phyloP scores from a whole-genome alignment of 768 basidiomycete species.

The Pilatotrama ljubarskyi region DNA sequence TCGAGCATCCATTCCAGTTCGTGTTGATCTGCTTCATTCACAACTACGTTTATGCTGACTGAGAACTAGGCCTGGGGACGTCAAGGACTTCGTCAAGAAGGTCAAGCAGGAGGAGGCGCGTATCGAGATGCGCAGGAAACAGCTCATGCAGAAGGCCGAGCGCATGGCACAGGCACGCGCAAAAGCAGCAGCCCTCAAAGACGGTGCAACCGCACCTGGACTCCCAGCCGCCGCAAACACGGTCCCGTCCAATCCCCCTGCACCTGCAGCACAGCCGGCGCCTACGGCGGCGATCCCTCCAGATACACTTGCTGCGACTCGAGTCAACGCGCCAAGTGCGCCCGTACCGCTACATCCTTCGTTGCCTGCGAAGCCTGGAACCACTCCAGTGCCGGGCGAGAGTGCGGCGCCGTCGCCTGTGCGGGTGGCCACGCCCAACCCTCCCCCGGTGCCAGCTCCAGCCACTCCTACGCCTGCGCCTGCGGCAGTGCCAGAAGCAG shows the following conservation, averaged over 20 bases:
- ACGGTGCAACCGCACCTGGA: conserved; percentile 5
- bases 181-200: conserved; percentile 36
- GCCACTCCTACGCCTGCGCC: conserved; percentile 25
- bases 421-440: conserved; percentile 23
- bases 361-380: conserved; percentile 68
- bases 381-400: conserved; percentile 31
- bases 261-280: neutral
- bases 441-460: conserved; percentile 30
- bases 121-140: conserved; percentile 53
- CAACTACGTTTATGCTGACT: neutral
- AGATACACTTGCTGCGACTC: conserved; percentile 12
- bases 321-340: conserved; percentile 33
- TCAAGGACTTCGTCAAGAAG: conserved; percentile 73
- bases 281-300: conserved; percentile 11
- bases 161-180: conserved; percentile 42
- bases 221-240: conserved; percentile 8
- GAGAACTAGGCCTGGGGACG: conserved; percentile 59
- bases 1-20: conserved; percentile 69
- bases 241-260: neutral
- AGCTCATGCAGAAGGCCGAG: conserved; percentile 40
- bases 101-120: conserved; percentile 64
- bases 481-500: conserved; percentile 20
- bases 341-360: conserved; percentile 61
- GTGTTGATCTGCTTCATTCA: conserved; percentile 25
- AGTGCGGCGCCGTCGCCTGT: conserved; percentile 33